Base-by-base conservation (phyloP, 495 filamentous ascomycete genomes). In the Cercophora newfieldiana region DNA sequence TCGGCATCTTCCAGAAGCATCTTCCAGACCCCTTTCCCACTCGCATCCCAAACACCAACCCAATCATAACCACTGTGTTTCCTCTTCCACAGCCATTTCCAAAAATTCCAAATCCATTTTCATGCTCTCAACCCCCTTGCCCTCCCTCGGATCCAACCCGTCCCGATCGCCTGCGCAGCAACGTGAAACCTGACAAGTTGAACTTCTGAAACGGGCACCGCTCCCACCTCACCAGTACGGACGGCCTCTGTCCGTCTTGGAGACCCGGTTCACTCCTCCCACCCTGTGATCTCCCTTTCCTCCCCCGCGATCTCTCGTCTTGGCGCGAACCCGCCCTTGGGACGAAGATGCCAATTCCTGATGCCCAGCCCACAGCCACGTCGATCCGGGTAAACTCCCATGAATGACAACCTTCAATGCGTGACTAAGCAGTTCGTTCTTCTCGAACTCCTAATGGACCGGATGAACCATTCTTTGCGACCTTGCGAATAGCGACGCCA, bases 111-210 rank as follows among this genome's bases (percentile, higher is more conserved):
- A 61, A 63, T 62, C 26, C 44, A 29, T n/a, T 12, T 65, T 71
- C 66, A 66, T 66, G 63, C 66, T 53, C 66, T 60, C 25, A 37
- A 22, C 7, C 33, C 28, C 19, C n/a, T n/a, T 48, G 7, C 47
- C 21, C 7, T 44, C 61, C 56, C 57, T 65, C 69, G 69, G 69
- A 67, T 61, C 64, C 64, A 65, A 33, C 53, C 64, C 69, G 69
- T 69, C 69, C 69, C 69, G 69, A 71, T 67, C 69, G 61, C 26
- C 63, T 29, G 59, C 66, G 50, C 53, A 31, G 47, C 47, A 54
- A 63, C 53, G 6, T 68, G 64, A 64, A 69, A 69, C 68, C 64
- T 19, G 22, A 24, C 44, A n/a, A 50, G 21, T n/a, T 44, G 30
- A 49, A 30, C 24, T 51, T 66, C 68, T 69, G 68, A 69, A 69